Evolutionary conservation across 441 rosid species (phyloP).

Genomic region (Croton laevigatus): DNA sequence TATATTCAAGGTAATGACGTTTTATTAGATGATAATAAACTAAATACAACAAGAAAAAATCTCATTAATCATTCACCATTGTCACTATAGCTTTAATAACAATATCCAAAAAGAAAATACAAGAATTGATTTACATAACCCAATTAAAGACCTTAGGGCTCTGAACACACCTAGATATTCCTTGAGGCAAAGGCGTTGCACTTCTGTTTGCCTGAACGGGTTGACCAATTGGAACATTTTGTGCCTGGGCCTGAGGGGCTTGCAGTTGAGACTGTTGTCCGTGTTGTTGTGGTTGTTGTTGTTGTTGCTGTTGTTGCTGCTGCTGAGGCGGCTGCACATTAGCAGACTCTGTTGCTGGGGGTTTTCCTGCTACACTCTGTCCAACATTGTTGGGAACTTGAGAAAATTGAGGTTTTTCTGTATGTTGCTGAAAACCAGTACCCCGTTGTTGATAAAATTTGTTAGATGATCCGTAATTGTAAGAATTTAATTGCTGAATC

Average conservation of each 20-base stretch:
- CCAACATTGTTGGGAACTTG: conserved; percentile 42
- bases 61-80: conserved; percentile 11
- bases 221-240: conserved; percentile 44
- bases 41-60: conserved; percentile 23
- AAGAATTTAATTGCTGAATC: conserved; percentile 82
- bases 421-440: conserved; percentile 50
- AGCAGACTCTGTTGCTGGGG: conserved; percentile 49
- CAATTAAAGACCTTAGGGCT: conserved; percentile 73
- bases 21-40: conserved; percentile 17
- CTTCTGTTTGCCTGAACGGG: conserved; percentile 64
- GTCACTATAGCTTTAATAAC: conserved; percentile 26
- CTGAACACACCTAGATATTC: conserved; percentile 99
- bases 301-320: conserved; percentile 31
- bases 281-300: conserved; percentile 39
- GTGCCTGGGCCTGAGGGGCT: conserved; percentile 58
- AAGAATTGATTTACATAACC: conserved; percentile 51
- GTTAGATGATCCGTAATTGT: conserved; percentile 55
- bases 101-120: conserved; percentile 38
- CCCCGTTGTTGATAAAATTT: conserved; percentile 72
- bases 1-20: conserved; percentile 15
- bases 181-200: conserved; percentile 85
- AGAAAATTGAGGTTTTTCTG: conserved; percentile 59
- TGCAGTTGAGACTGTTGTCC: conserved; percentile 62
- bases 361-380: conserved; percentile 48
- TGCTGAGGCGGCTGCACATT: conserved; percentile 49